Percentiles rank a stretch among this genome's conserved stretches.
These are phyloP conservation scores for Colletotrichum sp. DNA, from an alignment of 2,329 filamentous ascomycete genomes.

Conservation along the genomic window DNA sequence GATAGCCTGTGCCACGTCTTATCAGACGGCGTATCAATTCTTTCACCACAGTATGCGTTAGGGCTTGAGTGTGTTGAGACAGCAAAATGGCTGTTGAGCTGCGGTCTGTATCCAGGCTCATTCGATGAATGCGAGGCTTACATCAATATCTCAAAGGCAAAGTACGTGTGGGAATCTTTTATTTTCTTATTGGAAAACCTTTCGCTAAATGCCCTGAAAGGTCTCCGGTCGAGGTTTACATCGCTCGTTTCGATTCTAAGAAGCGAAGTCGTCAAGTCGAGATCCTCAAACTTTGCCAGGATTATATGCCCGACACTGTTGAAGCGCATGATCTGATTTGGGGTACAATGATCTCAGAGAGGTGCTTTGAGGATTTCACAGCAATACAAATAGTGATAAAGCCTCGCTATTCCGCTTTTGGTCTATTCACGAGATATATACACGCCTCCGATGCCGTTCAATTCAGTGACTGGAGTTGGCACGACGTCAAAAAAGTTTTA, in stretches of 20 bases:
- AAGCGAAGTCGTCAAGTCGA: fast-evolving
- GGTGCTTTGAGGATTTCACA: fast-evolving
- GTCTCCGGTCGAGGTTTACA: fast-evolving
- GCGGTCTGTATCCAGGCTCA: fast-evolving
- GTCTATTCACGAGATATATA: fast-evolving
- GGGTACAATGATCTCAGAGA: fast-evolving
- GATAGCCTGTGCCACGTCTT: fast-evolving
- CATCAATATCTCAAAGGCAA: fast-evolving
- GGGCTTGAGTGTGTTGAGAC: fast-evolving
- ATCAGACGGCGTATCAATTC: fast-evolving
- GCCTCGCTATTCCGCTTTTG: neutral
- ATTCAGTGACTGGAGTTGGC: too few species aligned
- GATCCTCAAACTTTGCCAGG: neutral
- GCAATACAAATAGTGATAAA: fast-evolving
- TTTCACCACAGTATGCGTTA: neutral
- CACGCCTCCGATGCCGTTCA: too few species aligned
- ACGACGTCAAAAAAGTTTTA: neutral
- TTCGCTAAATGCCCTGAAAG: too few species aligned
- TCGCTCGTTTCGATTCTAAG: fast-evolving
- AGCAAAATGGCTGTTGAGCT: neutral
- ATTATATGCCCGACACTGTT: fast-evolving
- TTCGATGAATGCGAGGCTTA: neutral
- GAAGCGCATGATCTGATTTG: fast-evolving
- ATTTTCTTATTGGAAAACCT: too few species aligned
- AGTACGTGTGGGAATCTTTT: too few species aligned